phyloP scores from a whole-genome alignment of 2,329 filamentous ascomycete species.

The Fusarium globosum region DNA sequence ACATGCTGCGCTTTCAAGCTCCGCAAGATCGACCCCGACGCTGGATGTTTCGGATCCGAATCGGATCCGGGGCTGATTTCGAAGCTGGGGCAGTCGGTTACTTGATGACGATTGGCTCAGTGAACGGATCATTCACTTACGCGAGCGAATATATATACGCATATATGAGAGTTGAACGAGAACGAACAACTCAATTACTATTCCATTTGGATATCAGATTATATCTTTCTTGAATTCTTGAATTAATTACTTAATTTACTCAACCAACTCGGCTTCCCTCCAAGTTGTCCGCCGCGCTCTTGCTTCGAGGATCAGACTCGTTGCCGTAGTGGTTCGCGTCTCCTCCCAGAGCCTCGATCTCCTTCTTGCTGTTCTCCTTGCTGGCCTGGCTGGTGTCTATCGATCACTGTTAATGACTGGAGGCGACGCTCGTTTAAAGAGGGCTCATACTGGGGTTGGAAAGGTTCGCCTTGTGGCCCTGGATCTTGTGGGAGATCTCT shows the following conservation, averaged over 20 bases:
- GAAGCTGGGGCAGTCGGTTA: not conserved
- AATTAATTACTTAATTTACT: not conserved
- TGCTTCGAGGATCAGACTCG: constrained; percentile 55
- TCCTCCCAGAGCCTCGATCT: constrained; percentile 56
- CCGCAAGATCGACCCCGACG: not conserved
- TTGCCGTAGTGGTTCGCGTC: constrained; percentile 57
- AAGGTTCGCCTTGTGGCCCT: constrained; percentile 60
- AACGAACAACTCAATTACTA: not conserved
- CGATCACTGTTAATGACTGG: not conserved
- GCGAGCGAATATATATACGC: not conserved
- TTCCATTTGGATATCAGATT: constrained; percentile 1
- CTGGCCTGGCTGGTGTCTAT: constrained; percentile 57
- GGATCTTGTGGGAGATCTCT: constrained; percentile 44
- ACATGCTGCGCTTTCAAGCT: not conserved
- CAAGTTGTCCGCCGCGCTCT: constrained; percentile 53
- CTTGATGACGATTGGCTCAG: not conserved
- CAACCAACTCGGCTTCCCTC: constrained; percentile 51
- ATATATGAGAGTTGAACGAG: not conserved
- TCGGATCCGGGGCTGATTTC: constrained; percentile 23
- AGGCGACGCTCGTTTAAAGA: not conserved
- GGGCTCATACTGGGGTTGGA: constrained; percentile 56
- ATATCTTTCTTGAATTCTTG: not conserved
- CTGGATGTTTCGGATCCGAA: constrained; percentile 30
- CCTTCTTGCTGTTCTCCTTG: constrained; percentile 56
- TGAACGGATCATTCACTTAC: not conserved